Percentiles rank a stretch among this genome's conserved stretches.
Conservation (phyloP, 208 protist species). For the Leishmania amazonensis region DNA sequence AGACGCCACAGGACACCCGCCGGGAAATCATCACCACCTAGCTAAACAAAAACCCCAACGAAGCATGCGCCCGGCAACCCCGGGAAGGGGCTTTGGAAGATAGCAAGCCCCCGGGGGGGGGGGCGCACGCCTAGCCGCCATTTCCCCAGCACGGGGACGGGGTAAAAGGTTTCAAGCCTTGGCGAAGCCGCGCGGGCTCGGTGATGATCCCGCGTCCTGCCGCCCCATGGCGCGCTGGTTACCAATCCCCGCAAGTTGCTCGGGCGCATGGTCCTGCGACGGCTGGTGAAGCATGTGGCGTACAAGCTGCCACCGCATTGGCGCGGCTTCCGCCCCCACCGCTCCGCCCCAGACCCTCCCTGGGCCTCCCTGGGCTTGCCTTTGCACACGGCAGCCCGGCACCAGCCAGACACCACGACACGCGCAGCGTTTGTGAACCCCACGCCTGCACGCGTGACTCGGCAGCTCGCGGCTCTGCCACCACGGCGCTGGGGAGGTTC, state of each 20-base stretch:
- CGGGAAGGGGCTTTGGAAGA: too few relatives aligned
- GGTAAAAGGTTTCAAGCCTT: too few relatives aligned
- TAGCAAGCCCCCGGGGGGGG: too few relatives aligned
- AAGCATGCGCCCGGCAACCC: too few relatives aligned
- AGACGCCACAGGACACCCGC: too few relatives aligned
- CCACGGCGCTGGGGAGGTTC: background rate
- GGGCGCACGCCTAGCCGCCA: too few relatives aligned
- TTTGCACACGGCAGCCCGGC: background rate
- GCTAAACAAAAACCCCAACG: too few relatives aligned
- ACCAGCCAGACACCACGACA: background rate
- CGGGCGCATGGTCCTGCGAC: background rate
- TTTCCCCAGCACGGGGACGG: too few relatives aligned
- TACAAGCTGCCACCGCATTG: background rate
- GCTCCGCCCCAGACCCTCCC: background rate
- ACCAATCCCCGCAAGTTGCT: background rate
- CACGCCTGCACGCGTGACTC: background rate
- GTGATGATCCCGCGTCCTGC: background rate
- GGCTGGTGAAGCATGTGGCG: background rate
- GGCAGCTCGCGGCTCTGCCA: background rate
- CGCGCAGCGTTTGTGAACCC: background rate
- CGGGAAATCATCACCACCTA: too few relatives aligned
- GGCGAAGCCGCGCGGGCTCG: too few relatives aligned
- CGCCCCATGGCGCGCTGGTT: background rate
- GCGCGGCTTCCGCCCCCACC: background rate
- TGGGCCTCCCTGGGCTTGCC: background rate